These are phyloP conservation scores for Coniferiporia sulphurascens DNA, from an alignment of 1,284 basidiomycete genomes.

Conservation along the genomic window DNA sequence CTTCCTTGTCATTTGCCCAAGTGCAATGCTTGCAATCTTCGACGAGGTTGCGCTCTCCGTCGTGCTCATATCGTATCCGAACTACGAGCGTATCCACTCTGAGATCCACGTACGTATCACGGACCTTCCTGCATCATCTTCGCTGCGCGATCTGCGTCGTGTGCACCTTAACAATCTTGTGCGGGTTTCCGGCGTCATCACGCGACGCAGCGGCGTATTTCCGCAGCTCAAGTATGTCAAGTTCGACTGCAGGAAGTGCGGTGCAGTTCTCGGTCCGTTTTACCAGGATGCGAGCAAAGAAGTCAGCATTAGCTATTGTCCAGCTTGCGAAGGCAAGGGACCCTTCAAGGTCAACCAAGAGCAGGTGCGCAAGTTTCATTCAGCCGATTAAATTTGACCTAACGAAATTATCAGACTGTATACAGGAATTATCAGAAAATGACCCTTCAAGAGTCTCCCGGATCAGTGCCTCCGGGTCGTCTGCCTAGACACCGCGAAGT, in stretches of 20 bases:
- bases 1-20: conserved; percentile 93
- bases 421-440: conserved; percentile 99
- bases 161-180: conserved; percentile 93
- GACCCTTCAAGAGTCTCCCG: conserved; percentile 98
- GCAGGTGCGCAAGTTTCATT: conserved; percentile 49
- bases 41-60: conserved; percentile 94
- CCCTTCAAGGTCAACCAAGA: conserved; percentile 97
- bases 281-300: conserved; percentile 96
- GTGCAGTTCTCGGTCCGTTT: conserved; percentile 90
- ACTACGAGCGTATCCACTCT: conserved; percentile 94
- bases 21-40: conserved; percentile 90
- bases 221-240: conserved; percentile 99
- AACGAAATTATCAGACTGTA: conserved; percentile 70
- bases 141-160: conserved; percentile 91
- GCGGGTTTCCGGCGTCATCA: conserved; percentile 95
- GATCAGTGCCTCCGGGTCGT: conserved; percentile 94
- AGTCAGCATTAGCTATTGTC: conserved; percentile 91
- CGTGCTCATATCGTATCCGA: conserved; percentile 93
- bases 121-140: conserved; percentile 85
- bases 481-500: conserved; percentile 96
- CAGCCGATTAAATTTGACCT: background rate
- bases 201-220: conserved; percentile 92
- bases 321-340: conserved; percentile 89
- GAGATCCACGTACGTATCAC: conserved; percentile 98
- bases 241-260: conserved; percentile 95